These are phyloP conservation scores for Mrakia hoshinonis DNA, from an alignment of 768 basidiomycete species.

Conservation along the genomic window DNA sequence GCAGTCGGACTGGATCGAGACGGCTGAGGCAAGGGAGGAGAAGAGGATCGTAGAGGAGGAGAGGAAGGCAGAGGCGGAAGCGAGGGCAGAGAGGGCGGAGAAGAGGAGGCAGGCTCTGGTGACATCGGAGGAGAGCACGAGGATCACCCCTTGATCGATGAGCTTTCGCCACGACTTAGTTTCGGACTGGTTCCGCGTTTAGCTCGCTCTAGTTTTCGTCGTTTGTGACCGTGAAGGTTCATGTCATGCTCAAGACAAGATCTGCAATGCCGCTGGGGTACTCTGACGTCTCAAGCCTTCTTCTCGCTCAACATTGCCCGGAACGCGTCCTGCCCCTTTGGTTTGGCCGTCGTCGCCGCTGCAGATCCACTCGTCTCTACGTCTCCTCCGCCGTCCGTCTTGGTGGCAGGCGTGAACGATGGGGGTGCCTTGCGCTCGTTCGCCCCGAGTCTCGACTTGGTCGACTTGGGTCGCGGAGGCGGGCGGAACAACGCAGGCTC, in stretches of 20 bases:
- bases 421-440: slow-evolving; percentile 34
- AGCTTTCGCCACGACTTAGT: no score
- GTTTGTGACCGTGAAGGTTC: no score
- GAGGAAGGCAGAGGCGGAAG: neutral
- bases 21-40: neutral
- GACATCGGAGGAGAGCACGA: no score
- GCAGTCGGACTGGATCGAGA: neutral
- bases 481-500: slow-evolving; percentile 20
- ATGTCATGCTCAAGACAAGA: no score
- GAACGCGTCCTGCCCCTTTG: slow-evolving; percentile 66
- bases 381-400: slow-evolving; percentile 37
- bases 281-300: slow-evolving; percentile 33
- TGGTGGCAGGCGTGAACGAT: slow-evolving; percentile 14
- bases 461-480: slow-evolving; percentile 35
- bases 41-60: neutral
- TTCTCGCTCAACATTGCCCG: slow-evolving; percentile 58
- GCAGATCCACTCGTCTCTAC: slow-evolving; percentile 33
- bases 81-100: neutral
- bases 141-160: no score
- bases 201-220: no score
- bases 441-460: slow-evolving; percentile 61
- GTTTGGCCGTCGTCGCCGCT: slow-evolving; percentile 1
- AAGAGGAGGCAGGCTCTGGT: neutral
- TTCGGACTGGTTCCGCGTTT: no score
- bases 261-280: no score